Percentiles rank a stretch among this genome's conserved stretches.
Evolutionary conservation across 139 green algal genomes (phyloP).

Genomic region (Volvox africanus): DNA sequence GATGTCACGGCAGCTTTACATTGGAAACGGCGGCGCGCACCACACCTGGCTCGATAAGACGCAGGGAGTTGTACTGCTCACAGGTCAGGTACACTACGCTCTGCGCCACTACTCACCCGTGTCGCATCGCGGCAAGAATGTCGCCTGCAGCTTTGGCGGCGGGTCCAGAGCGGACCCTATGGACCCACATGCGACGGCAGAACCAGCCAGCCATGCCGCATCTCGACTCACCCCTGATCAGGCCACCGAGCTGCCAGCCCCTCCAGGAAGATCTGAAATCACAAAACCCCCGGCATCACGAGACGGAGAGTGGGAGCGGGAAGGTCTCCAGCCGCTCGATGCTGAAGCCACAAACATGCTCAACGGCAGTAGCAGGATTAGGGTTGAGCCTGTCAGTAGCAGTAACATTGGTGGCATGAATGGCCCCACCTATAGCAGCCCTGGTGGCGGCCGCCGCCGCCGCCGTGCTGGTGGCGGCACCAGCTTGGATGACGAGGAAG

Average conservation of each 20-base stretch:
- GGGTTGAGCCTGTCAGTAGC: background rate
- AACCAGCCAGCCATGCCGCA: background rate
- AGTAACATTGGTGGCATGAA: background rate
- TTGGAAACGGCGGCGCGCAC: no score
- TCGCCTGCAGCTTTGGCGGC: no score
- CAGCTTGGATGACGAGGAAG: background rate
- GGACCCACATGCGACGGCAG: background rate
- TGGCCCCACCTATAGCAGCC: background rate
- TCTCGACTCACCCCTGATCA: background rate
- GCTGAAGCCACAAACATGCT: background rate
- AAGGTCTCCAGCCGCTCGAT: background rate
- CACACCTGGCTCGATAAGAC: no score
- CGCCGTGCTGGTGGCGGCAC: background rate
- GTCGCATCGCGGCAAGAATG: no score
- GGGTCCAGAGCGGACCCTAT: no score
- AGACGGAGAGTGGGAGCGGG: background rate
- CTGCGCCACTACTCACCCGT: no score
- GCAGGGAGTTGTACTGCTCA: no score
- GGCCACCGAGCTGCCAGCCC: background rate
- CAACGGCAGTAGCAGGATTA: background rate
- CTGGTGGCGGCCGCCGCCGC: background rate
- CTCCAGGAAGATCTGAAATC: no score
- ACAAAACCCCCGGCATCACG: no score
- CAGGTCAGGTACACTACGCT: no score
- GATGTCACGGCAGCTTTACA: no score